phyloP scores from a whole-genome alignment of 495 filamentous ascomycete genomes.

The Podospora sp. region DNA sequence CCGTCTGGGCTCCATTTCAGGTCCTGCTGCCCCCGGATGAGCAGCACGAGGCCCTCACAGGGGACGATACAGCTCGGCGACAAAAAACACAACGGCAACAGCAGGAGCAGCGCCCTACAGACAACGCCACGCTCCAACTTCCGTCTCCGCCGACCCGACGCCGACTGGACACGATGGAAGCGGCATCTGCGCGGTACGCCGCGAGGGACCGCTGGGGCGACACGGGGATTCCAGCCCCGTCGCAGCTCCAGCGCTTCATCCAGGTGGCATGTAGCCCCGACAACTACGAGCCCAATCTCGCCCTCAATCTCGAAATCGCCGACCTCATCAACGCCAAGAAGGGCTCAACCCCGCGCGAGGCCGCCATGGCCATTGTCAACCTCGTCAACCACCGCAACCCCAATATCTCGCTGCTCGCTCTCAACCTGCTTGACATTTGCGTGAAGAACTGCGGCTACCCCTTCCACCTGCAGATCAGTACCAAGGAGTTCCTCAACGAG shows the following conservation, averaged over 20 bases:
- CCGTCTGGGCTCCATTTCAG: conserved; percentile 13
- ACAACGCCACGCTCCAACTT: not conserved
- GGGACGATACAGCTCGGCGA: not conserved
- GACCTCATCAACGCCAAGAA: conserved; percentile 98
- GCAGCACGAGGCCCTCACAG: not conserved
- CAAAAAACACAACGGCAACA: not conserved
- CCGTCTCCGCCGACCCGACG: not conserved
- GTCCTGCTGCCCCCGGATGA: not conserved
- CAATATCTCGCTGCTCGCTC: conserved; percentile 87
- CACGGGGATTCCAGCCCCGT: conserved; percentile 73
- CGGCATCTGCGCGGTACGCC: conserved; percentile 91
- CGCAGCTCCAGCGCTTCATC: conserved; percentile 92
- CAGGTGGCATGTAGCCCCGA: conserved; percentile 92
- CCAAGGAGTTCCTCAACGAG: conserved; percentile 98
- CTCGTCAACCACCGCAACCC: conserved; percentile 95
- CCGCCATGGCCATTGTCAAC: conserved; percentile 89
- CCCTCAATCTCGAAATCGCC: conserved; percentile 92
- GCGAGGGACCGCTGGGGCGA: conserved; percentile 92
- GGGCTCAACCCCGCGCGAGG: conserved; percentile 94
- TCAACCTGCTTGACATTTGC: conserved; percentile 94
- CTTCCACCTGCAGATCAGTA: conserved; percentile 97
- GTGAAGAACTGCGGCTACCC: conserved; percentile 99
- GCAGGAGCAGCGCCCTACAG: not conserved
- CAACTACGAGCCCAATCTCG: conserved; percentile 97
- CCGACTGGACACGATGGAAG: conserved; percentile 67